Percentiles rank a stretch among this genome's conserved stretches.
Evolutionary conservation across 2,329 filamentous ascomycete genomes (phyloP).

Genomic region (Monascus ruber): DNA sequence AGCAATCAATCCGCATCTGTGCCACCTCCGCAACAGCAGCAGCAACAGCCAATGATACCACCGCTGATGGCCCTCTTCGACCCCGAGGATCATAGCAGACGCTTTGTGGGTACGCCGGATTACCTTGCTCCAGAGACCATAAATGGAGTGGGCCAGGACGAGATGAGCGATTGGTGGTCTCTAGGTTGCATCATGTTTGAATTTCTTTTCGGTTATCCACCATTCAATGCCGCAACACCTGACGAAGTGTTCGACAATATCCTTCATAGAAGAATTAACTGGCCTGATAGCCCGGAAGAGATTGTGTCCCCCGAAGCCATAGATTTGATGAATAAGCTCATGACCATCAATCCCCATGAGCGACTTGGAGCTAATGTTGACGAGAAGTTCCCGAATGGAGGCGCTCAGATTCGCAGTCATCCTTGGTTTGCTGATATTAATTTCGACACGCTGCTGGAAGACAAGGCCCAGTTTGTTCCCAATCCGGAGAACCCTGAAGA

Average conservation of each 20-base stretch:
- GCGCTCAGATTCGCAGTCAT: constrained; percentile 81
- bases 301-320: constrained; percentile 78
- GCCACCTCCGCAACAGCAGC: constrained; percentile 45
- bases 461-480: constrained; percentile 91
- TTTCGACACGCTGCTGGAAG: constrained; percentile 85
- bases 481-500: constrained; percentile 89
- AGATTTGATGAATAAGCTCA: constrained; percentile 83
- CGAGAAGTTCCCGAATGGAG: constrained; percentile 71
- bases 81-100: constrained; percentile 80
- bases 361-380: constrained; percentile 76
- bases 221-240: constrained; percentile 81
- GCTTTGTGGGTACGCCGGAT: constrained; percentile 93
- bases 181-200: constrained; percentile 98
- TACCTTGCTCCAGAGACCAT: constrained; percentile 97
- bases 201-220: constrained; percentile 83
- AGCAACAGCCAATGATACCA: constrained; percentile 67
- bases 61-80: constrained; percentile 91
- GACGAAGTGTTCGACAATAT: constrained; percentile 98
- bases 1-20: constrained; percentile 35
- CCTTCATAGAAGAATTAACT: constrained; percentile 74
- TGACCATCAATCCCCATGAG: constrained; percentile 71
- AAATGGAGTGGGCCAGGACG: constrained; percentile 86
- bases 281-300: constrained; percentile 74
- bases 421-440: constrained; percentile 79
- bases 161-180: constrained; percentile 99